Percentiles rank a stretch among this genome's conserved stretches.
Evolutionary conservation across 805 yeast species (phyloP).

Genomic region (Saccharomyces mikatae): DNA sequence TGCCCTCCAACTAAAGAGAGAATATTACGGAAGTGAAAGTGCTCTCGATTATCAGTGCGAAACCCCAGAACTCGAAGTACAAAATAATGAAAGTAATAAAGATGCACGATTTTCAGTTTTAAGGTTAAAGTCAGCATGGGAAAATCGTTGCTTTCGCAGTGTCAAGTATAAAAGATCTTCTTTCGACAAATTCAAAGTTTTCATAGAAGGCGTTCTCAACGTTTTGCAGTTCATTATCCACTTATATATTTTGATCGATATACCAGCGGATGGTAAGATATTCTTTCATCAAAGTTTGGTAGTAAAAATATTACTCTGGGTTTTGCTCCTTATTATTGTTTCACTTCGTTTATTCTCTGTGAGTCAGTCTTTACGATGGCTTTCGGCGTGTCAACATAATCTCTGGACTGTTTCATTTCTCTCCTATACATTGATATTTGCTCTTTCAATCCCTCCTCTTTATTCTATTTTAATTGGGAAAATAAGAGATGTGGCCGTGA

Average conservation of each 20-base stretch:
- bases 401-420: not conserved
- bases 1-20: not conserved
- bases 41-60: too few relatives aligned
- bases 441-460: not conserved
- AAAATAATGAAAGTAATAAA: too few relatives aligned
- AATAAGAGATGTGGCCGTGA: not conserved
- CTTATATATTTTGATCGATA: too few relatives aligned
- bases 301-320: not conserved
- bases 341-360: not conserved
- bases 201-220: not conserved
- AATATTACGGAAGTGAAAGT: not conserved
- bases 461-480: not conserved
- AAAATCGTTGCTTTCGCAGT: not conserved
- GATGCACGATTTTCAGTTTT: not conserved
- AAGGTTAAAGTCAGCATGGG: not conserved
- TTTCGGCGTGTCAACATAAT: not conserved
- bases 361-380: not conserved
- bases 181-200: not conserved
- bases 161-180: not conserved
- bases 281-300: not conserved
- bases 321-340: not conserved
- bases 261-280: not conserved
- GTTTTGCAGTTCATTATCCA: not conserved
- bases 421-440: not conserved
- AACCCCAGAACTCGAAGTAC: not conserved